Evolutionary conservation across 768 basidiomycete species (phyloP), one percentile per base, ranked within the genome.

Genomic region (Boletus tylopilopsis): DNA sequence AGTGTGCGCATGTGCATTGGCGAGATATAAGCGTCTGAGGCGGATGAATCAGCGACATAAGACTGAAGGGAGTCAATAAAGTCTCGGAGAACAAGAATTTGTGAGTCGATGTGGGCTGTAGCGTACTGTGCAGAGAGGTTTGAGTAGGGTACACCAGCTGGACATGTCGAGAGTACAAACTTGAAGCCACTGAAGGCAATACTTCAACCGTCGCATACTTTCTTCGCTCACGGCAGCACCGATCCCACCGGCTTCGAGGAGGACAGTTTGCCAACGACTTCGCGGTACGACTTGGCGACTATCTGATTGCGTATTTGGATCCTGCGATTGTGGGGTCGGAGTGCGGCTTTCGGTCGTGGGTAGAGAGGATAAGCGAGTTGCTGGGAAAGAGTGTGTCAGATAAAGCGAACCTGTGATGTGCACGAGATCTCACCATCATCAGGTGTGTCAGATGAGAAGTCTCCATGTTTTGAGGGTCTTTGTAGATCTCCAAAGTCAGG

Each of bases 141-240:
- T 45, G 40, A 42, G 45, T 24, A 55, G 24, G n/a, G 23, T 30
- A 24, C 0, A 24, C 34, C 22, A 25, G 6, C 16, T 16, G 7
- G 46, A 36, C 8, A 18, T 11, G 16, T 34, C 7, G 36, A 41
- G 9, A 42, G 19, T 5, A 73, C 80, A 21, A 23, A 90, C 90
- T 74, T 89, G 85, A 16, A 95, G 73, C 90, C 91, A 94, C 49
- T 90, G 81, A 24, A 95, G 64, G 68, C 89, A 92, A 62, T 94
- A 94, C 63, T 84, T 83, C 34, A 95, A 68, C 45, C 87, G 75
- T 47, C 88, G 75, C 87, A 95, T 88, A 60, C 85, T 92, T 67
- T 94, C 93, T 54, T 94, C 91, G 65, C 90, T 92, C 27, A 94
- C 74, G 8, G 93, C 92, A 0, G 89, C 90, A 49, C 90, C 80